Base-by-base conservation (phyloP, 768 basidiomycete species). In the Lentinula sp. region DNA sequence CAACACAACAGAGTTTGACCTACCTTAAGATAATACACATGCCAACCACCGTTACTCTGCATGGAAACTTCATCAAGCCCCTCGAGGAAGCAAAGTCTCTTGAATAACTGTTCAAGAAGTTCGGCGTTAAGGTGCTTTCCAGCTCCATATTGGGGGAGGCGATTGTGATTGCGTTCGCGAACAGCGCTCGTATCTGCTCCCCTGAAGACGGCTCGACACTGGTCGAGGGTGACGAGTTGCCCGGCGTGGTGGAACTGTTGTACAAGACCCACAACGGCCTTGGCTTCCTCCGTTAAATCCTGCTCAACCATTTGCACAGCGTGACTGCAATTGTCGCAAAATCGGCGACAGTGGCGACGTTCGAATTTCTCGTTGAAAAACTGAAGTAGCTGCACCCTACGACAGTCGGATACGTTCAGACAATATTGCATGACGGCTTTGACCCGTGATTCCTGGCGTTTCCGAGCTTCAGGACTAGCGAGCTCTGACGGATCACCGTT, bases 321-420 rank as follows among this genome's bases (percentile, higher is more conserved):
- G 55, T 81, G 76, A 46, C 80, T 73, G 69, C 97, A 99, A 64
- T 92, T 95, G 71, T 98, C 91, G 71, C 97, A 99, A 4, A 80
- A 78, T 43, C 78, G 75, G 40, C 81, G 71, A 68, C 97, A 99
- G 15, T 84, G 65, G 28, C 70, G 74, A 35, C 80, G 75, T 62
- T 88, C 81, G 72, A 98, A 98, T 8, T 76, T 75, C 70, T 99
- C 92, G 63, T 84, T 86, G 66, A 97, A 98, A 71, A 92, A 91
- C n/a, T 82, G 80, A 16, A 99, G 82, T n/a, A 98, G 77, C 65
- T 93, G 91, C 5, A 83, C 79, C 2, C 97, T 88, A 13, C 97
- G 87, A 68, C 97, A 99, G 65, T 91, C 89, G 31, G 87, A 83
- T 54, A 84, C 80, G 71, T 97, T 93, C 61, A 74, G 69, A 71